A percentile compares a stretch with the other conserved stretches of the same genome.
Evolutionary conservation across 2,329 filamentous ascomycete species (phyloP).

Genomic region (Nigrospora osmanthi): DNA sequence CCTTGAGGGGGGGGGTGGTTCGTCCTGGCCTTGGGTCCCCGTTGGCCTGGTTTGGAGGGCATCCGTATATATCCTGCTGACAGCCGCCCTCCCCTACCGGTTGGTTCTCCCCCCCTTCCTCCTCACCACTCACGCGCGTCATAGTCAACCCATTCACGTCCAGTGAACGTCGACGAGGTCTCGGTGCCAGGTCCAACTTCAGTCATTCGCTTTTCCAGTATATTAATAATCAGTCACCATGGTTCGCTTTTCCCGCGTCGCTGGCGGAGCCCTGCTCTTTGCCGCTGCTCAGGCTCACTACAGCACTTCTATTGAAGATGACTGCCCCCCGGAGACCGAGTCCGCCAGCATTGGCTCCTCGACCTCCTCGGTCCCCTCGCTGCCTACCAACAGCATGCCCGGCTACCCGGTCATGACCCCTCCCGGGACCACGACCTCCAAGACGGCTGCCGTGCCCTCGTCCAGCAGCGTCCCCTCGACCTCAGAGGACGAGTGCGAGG

Average conservation of each 20-base stretch:
- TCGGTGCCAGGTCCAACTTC: slow-evolving; percentile 14
- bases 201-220: slow-evolving; percentile 21
- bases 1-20: no score
- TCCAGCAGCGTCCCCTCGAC: background rate
- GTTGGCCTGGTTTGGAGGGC: no score
- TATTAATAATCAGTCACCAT: slow-evolving; percentile 13
- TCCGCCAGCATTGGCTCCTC: background rate
- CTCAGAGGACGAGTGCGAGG: background rate
- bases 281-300: slow-evolving; percentile 16
- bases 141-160: slow-evolving; percentile 4
- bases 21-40: no score
- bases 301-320: slow-evolving; percentile 2
- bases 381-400: no score
- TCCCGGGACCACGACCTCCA: background rate
- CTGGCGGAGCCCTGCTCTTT: slow-evolving; percentile 19
- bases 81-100: background rate
- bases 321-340: slow-evolving; percentile 10
- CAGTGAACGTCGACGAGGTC: slow-evolving; percentile 1
- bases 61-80: background rate
- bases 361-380: background rate
- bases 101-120: background rate
- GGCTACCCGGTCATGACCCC: background rate
- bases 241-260: slow-evolving; percentile 22
- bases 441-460: background rate
- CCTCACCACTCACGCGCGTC: slow-evolving; percentile 7